Evolutionary conservation across 306 rosid genomes (phyloP).

Genomic region (Cucurbita ficifolia): DNA sequence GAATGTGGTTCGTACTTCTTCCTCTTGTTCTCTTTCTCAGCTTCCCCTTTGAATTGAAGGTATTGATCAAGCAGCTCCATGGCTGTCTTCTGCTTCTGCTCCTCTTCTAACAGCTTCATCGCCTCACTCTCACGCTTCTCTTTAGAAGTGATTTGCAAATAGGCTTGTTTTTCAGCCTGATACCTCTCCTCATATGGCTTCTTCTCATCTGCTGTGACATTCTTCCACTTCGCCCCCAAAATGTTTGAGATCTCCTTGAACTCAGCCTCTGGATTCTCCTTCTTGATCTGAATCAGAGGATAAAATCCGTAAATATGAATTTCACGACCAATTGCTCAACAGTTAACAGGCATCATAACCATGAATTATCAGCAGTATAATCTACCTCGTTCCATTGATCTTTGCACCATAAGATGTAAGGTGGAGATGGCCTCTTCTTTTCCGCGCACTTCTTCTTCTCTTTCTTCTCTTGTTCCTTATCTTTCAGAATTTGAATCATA

Average conservation of each 20-base stretch:
- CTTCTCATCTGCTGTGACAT: constrained; percentile 50
- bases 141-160: constrained; percentile 39
- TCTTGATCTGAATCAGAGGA: constrained; percentile 42
- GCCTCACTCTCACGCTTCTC: constrained; percentile 88
- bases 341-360: not conserved
- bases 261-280: constrained; percentile 69
- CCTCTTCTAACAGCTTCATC: constrained; percentile 70
- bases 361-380: not conserved
- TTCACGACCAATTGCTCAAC: not conserved
- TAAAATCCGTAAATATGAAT: not conserved
- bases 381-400: constrained; percentile 79
- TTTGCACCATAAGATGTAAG: constrained; percentile 78
- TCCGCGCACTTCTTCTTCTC: constrained; percentile 51
- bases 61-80: constrained; percentile 89
- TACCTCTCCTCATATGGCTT: constrained; percentile 78
- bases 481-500: constrained; percentile 26
- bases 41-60: constrained; percentile 63
- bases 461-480: constrained; percentile 48
- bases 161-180: constrained; percentile 55
- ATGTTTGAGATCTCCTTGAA: constrained; percentile 61
- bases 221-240: constrained; percentile 84
- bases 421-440: constrained; percentile 62
- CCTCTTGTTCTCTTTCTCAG: constrained; percentile 48
- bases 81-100: constrained; percentile 74
- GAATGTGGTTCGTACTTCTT: not conserved